phyloP scores from a whole-genome alignment of 768 basidiomycete genomes.

The Boletus barrowsii region DNA sequence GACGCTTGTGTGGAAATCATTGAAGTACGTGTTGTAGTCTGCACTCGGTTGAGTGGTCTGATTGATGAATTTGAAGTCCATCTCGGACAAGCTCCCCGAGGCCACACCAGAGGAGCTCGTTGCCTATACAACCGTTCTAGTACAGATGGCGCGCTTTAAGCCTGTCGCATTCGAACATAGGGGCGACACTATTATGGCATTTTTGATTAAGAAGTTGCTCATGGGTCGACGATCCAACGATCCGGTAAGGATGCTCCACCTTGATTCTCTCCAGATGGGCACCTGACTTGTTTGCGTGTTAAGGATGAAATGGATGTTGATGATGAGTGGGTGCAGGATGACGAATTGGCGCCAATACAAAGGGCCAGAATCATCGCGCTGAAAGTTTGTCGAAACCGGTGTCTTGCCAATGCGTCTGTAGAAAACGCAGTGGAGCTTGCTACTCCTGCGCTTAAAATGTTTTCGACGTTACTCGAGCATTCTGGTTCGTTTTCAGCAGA shows the following conservation, averaged over 20 bases:
- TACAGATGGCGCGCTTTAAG: constrained; percentile 66
- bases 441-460: constrained; percentile 72
- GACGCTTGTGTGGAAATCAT: constrained; percentile 53
- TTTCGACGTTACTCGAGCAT: constrained; percentile 65
- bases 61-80: constrained; percentile 42
- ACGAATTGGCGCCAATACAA: constrained; percentile 53
- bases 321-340: constrained; percentile 78
- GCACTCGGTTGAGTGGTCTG: neutral
- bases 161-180: constrained; percentile 75
- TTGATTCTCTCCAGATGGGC: neutral
- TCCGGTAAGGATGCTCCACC: constrained; percentile 37
- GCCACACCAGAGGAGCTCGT: constrained; percentile 52
- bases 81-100: constrained; percentile 50
- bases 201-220: constrained; percentile 67
- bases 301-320: constrained; percentile 59
- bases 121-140: constrained; percentile 67
- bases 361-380: constrained; percentile 71
- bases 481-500: constrained; percentile 64
- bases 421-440: constrained; percentile 65
- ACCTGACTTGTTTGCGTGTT: constrained; percentile 1
- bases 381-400: constrained; percentile 80
- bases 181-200: constrained; percentile 70
- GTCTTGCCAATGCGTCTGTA: constrained; percentile 60
- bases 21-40: constrained; percentile 47
- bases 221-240: constrained; percentile 51